These are phyloP conservation scores for Eucalyptus globulus DNA, from an alignment of 345 rosid species.

Conservation along the genomic window DNA sequence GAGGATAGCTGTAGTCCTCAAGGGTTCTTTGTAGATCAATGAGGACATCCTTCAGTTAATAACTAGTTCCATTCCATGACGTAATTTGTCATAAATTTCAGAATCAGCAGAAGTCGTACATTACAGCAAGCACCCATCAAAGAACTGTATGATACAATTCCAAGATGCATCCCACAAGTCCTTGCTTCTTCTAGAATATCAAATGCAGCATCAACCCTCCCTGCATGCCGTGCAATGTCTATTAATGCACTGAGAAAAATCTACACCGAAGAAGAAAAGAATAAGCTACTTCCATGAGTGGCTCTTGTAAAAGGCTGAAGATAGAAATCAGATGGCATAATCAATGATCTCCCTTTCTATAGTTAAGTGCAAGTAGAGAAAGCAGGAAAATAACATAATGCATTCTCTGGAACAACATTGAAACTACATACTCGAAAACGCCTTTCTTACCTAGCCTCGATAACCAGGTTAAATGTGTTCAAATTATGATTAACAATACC, in stretches of 20 bases:
- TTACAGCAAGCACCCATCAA: conserved; percentile 98
- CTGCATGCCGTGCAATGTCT: conserved; percentile 84
- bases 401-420: background rate
- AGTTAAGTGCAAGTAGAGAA: background rate
- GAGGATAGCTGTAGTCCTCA: background rate
- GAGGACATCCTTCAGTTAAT: background rate
- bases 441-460: background rate
- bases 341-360: background rate
- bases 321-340: background rate
- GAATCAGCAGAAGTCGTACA: conserved; percentile 29
- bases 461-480: background rate
- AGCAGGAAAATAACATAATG: background rate
- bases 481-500: conserved; percentile 21
- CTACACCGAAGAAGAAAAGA: conserved; percentile 19
- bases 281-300: background rate
- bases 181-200: conserved; percentile 56
- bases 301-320: background rate
- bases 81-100: background rate
- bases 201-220: conserved; percentile 68
- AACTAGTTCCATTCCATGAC: background rate
- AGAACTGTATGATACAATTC: conserved; percentile 80
- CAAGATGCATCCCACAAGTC: conserved; percentile 43
- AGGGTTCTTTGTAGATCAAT: background rate
- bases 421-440: background rate
- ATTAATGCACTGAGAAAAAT: conserved; percentile 79